Evolutionary conservation across 139 green algal genomes (phyloP), one percentile per base, ranked within the genome.

Genomic region (Medakamo hakoo): DNA sequence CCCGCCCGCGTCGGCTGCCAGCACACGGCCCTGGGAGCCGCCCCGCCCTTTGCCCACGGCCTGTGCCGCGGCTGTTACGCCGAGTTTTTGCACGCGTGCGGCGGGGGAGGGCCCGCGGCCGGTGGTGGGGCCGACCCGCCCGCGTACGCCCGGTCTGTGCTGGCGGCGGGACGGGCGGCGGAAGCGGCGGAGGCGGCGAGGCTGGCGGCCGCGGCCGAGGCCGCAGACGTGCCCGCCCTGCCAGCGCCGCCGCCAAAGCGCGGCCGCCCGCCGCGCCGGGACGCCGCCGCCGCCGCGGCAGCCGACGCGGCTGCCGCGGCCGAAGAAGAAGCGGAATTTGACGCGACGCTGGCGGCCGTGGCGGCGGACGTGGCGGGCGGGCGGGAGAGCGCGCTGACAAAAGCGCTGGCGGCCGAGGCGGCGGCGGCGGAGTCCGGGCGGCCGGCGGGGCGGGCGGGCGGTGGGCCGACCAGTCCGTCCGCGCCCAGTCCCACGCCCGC

Each of bases 11-110:
- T 4, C 25, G 22, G 1, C 32, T 3, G 29, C 25, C 67, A 69
- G 21, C 14, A 26, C 24, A 57, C 65, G 63, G 60, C 59, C 26
- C 21, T 29, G 23, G 73, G 64, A 4, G 67, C 62, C 28, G 57
- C 65, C 1, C 73, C 80, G 57, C n/a, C n/a, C n/a, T 80, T 83
- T 64, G 76, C 76, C 3, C 67, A 79, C 27, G 83, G 76, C 55
- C 78, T 92, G 73, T 93, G 85, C 65, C 59, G 57, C 1, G 57
- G 67, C 27, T 86, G 78, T 76, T 87, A 76, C 61, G 30, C 68
- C 19, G 71, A 81, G 5, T 89, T 83, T 62, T 48, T 83, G 29
- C 49, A 73, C 66, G 66, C 65, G 16, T 73, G 60, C 4, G 84
- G 84, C 27, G 83, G 82, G 24, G n/a, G n/a, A n/a, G n/a, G n/a